Evolutionary conservation across 2,329 filamentous ascomycete genomes (phyloP), one percentile per base, ranked within the genome.

Genomic region (Diaporthe capsici): DNA sequence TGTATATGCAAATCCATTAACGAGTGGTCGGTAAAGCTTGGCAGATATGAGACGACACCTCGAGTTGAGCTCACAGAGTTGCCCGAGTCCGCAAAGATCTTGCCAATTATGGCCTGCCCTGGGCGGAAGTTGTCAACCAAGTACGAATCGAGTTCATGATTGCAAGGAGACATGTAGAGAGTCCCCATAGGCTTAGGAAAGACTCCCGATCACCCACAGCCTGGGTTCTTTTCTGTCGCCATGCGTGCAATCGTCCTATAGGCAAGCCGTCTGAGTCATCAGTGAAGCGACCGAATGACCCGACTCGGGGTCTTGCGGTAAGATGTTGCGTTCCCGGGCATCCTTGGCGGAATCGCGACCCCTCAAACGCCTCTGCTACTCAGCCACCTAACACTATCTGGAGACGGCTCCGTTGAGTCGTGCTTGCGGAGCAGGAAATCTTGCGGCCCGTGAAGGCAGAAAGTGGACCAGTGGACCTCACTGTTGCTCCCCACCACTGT

Each of bases 391-490:
- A 39, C 10, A 25, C 13, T 4, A 42, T 39, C 47, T 39, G 31
- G 31, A 53, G 65, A 28, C 47, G 28, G 20, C 20, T 67, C 61
- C 28, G 37, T 49, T 5, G 61, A 67, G 61, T 67, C 61, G 61
- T 67, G 61, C 61, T 37, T 31, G 31, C 37, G 61, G 61, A 49
- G 42, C 20, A 34, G 61, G 12, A 15, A 49, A 65, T 67, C 61
- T 67, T 28, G 17, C 61, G 61, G 61, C 61, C 61, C 61, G 61
- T 28, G 42, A 65, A 51, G 61, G 44, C 42, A 49, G 61, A 65
- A 65, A 67, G 20, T 49, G 44, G 61, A 22, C 25, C 44, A 8
- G 28, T 49, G 44, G 61, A 22, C 25, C 61, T 15, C 44, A n/a
- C 44, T 67, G 17, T 49, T 67, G 10, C 42, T 67, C 28, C 12